Conservation (phyloP, 306 rosid genomes). For the Prunus mongolica region DNA sequence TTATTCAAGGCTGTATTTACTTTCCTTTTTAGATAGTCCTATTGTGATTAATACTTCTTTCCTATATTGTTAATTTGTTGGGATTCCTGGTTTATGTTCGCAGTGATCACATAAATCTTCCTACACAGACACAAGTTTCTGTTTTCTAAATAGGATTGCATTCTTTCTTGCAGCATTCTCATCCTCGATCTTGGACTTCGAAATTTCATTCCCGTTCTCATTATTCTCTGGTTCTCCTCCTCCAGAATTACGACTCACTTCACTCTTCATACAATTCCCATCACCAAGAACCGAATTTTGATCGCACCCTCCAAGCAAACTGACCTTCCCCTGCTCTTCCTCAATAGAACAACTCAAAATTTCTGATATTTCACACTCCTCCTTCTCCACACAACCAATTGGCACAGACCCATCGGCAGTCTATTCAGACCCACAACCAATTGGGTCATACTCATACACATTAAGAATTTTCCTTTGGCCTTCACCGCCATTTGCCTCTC, state of each 20-base stretch:
- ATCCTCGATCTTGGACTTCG: neutral
- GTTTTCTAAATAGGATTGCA: neutral
- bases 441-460: constrained; percentile 19
- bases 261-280: constrained; percentile 19
- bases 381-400: constrained; percentile 3
- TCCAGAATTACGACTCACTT: constrained; percentile 3
- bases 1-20: too few relatives aligned
- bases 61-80: too few relatives aligned
- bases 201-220: neutral
- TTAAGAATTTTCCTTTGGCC: neutral
- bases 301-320: constrained; percentile 27
- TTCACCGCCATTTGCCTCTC: neutral
- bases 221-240: constrained; percentile 9
- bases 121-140: too few relatives aligned
- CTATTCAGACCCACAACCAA: constrained; percentile 8
- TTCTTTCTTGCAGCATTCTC: neutral
- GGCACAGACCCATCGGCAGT: constrained; percentile 3
- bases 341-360: constrained; percentile 28
- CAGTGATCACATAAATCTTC: too few relatives aligned
- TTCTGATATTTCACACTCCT: constrained; percentile 21
- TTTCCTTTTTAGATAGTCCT: too few relatives aligned
- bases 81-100: too few relatives aligned
- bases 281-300: constrained; percentile 9
- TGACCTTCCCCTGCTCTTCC: constrained; percentile 47
- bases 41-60: too few relatives aligned